Conservation (phyloP, 2,329 filamentous ascomycete species). For the Fusarium subtropicale region DNA sequence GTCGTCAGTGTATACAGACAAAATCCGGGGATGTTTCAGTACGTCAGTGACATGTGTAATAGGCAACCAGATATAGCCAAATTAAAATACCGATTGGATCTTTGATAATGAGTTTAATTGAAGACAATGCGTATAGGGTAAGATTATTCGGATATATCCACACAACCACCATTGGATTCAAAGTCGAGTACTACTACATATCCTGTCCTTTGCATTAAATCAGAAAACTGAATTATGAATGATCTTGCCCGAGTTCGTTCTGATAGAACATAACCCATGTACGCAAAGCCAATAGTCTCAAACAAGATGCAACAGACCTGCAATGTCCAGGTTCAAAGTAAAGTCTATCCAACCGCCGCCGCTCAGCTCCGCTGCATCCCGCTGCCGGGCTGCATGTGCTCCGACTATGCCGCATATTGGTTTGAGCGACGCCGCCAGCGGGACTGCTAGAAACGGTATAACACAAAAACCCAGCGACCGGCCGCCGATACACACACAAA, state of each 20-base stretch:
- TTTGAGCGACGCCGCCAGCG: slow-evolving; percentile 31
- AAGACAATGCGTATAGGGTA: not conserved
- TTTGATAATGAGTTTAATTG: not conserved
- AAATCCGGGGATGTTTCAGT: slow-evolving; percentile 1
- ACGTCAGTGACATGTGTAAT: slow-evolving; percentile 8
- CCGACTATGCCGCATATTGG: slow-evolving; percentile 22
- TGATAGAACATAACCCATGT: not conserved
- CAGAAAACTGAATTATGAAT: not conserved
- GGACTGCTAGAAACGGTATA: slow-evolving; percentile 47
- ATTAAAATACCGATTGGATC: not conserved
- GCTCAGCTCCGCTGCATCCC: slow-evolving; percentile 33
- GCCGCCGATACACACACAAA: slow-evolving; percentile 32
- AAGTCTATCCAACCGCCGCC: slow-evolving; percentile 11
- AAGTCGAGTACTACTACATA: not conserved
- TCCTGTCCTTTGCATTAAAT: not conserved
- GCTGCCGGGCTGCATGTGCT: slow-evolving; percentile 33
- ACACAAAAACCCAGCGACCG: slow-evolving; percentile 15
- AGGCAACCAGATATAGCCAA: not conserved
- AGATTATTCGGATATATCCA: not conserved
- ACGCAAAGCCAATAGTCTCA: not conserved
- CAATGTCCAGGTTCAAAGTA: not conserved
- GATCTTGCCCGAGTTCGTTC: not conserved
- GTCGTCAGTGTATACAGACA: slow-evolving; percentile 3
- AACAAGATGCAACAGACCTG: slow-evolving; percentile 3
- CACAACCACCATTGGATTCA: not conserved